phyloP scores from a whole-genome alignment of 179 eudicot genomes.

The Amaranthus tricolor region DNA sequence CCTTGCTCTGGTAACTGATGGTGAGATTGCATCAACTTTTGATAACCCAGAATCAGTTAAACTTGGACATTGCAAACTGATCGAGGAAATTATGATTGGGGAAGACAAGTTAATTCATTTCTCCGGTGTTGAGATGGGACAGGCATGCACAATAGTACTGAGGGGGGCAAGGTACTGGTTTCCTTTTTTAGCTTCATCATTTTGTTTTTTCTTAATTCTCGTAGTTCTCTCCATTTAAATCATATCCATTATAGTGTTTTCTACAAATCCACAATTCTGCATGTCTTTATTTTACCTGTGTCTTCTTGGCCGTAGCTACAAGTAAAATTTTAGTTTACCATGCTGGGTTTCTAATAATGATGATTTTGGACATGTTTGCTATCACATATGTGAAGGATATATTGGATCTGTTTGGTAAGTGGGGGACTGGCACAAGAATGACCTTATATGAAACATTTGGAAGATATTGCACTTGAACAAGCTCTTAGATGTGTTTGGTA shows the following conservation, averaged over 20 bases:
- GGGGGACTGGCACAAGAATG: too few species aligned
- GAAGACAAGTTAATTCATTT: conserved; percentile 96
- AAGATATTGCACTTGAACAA: too few species aligned
- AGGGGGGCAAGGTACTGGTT: conserved; percentile 89
- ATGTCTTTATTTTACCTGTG: background rate
- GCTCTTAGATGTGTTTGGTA: too few species aligned
- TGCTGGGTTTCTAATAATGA: background rate
- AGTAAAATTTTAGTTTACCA: background rate
- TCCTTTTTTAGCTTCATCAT: background rate
- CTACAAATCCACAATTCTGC: background rate
- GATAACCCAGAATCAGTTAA: conserved; percentile 98
- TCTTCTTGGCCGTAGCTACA: background rate
- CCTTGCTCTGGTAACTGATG: conserved; percentile 91
- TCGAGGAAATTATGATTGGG: conserved; percentile 98
- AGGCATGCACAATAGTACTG: conserved; percentile 93
- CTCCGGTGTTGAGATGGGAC: conserved; percentile 97
- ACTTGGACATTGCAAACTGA: conserved; percentile 92
- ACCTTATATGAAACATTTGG: too few species aligned
- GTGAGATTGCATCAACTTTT: conserved; percentile 97
- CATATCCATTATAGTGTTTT: background rate
- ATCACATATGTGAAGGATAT: background rate
- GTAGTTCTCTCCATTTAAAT: too few species aligned
- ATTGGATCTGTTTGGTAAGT: background rate
- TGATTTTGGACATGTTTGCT: background rate
- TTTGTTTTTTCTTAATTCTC: background rate